Evolutionary conservation across 495 filamentous ascomycete genomes (phyloP).

Genomic region (Polyplosphaeria fusca): DNA sequence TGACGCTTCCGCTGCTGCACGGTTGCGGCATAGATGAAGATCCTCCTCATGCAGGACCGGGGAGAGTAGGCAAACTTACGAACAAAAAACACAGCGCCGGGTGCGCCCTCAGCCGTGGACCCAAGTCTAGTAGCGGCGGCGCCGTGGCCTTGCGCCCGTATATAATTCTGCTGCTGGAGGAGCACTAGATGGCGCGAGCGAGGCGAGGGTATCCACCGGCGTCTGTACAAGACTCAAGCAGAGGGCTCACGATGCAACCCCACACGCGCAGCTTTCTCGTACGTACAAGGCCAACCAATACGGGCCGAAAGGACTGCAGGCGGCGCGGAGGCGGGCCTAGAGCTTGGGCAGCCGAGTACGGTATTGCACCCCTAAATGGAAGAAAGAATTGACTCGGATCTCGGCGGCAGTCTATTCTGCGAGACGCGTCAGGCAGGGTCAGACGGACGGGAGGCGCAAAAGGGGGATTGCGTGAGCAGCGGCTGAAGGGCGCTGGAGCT

Average conservation of each 20-base stretch:
- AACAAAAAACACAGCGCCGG: not conserved
- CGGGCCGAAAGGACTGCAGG: not conserved
- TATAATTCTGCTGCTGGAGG: not conserved
- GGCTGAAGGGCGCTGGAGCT: constrained; percentile 3
- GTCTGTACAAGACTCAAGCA: not conserved
- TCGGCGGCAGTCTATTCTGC: constrained; percentile 4
- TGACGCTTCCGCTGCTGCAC: not conserved
- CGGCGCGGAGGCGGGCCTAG: constrained; percentile 10
- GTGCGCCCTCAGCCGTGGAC: not conserved
- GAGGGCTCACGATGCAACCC: not conserved
- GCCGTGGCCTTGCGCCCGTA: not conserved
- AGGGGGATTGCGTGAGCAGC: not conserved
- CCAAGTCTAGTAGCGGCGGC: not conserved
- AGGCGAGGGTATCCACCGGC: too few species aligned
- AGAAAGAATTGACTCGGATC: constrained; percentile 3
- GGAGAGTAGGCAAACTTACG: constrained; percentile 10
- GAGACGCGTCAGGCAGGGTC: not conserved
- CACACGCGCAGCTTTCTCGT: constrained; percentile 4
- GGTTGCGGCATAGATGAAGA: constrained; percentile 4
- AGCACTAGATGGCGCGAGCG: not conserved
- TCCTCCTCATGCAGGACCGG: constrained; percentile 17
- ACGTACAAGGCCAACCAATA: constrained; percentile 8
- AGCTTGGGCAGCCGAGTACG: constrained; percentile 19
- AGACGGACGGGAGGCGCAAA: constrained; percentile 2
- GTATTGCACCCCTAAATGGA: not conserved